Evolutionary conservation across 2,329 filamentous ascomycete genomes (phyloP).

Genomic region (Aspergillus bombycis): DNA sequence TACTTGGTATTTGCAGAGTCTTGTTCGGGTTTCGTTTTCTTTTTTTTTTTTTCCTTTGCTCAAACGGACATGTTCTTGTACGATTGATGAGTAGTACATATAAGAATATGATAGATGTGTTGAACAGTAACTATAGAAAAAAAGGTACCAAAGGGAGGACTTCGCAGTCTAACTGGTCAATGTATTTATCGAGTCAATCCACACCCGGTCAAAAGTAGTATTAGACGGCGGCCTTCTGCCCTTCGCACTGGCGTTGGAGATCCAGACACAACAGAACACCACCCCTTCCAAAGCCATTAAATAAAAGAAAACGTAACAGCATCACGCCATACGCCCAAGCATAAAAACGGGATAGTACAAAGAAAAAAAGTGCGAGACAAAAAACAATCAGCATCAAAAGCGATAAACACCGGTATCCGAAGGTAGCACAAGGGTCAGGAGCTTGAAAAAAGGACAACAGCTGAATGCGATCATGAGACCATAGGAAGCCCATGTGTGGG

Average conservation of each 20-base stretch:
- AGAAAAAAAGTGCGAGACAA: constrained; percentile 5
- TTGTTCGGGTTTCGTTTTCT: too few relatives aligned
- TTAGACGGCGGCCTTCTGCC: not conserved
- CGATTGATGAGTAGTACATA: not conserved
- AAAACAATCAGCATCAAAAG: not conserved
- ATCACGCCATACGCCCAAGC: constrained; percentile 26
- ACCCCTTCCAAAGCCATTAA: constrained; percentile 17
- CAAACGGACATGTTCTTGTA: not conserved
- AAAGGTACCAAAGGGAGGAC: not conserved
- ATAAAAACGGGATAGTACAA: constrained; percentile 8
- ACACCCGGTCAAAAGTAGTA: not conserved
- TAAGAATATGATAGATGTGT: not conserved
- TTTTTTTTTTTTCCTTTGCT: not conserved
- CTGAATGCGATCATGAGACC: constrained; percentile 20
- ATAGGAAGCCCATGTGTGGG: constrained; percentile 31
- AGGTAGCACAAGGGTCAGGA: constrained; percentile 4
- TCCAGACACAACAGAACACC: constrained; percentile 22
- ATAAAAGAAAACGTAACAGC: constrained; percentile 16
- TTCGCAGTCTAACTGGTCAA: not conserved
- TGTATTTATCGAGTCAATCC: not conserved
- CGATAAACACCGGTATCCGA: not conserved
- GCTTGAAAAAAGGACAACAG: not conserved
- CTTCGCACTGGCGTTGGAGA: constrained; percentile 6
- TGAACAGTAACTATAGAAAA: not conserved
- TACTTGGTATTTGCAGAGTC: not conserved